Evolutionary conservation across 1,284 basidiomycete species (phyloP), one percentile per base, ranked within the genome.

Genomic region (Cryptococcus sp.): DNA sequence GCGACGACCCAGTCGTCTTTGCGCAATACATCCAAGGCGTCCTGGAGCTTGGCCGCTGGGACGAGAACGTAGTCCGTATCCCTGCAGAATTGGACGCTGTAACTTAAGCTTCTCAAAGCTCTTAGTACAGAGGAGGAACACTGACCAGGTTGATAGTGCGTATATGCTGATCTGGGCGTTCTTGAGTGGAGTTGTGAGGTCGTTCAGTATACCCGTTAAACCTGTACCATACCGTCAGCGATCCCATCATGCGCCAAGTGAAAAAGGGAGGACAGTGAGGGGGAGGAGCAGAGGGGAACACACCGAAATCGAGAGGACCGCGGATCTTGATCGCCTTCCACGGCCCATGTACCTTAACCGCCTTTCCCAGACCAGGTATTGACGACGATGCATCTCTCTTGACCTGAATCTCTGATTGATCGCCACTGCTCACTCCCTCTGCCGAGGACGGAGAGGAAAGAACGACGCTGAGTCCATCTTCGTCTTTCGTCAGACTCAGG

Each of bases 121-220:
- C 4, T 38, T 15, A 2, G n/a, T 13, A 13, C 15, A 20, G 16
- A 38, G 49, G 31, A 44, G 31, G 31, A 45, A 16, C 35, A 71
- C 80, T 65, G 65, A 87, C 87, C 86, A 89, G n/a, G 88, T 88
- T 11, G 87, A 88, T 27, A 87, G 62, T 11, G 82, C 84, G 70
- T 87, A 89, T 5, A 89, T 81, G 0, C 83, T 82, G 0, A 88
- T 78, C 46, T 77, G 75, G 6, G 82, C 84, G 19, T 76, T 70
- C 71, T 84, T 84, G 48, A 89, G 74, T 13, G 86, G 84, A 19
- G 78, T 77, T 1, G 84, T 81, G 48, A 89, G 80, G 46, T 82
- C 81, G 47, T 82, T 80, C 62, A 88, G 74, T 17, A 87, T 82
- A 2, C 86, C 86, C 11, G 82, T 86, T 58, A 89, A 83, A 15